These are phyloP conservation scores for Aspergillus incahuasiensis DNA, from an alignment of 495 filamentous ascomycete genomes.

Conservation along the genomic window DNA sequence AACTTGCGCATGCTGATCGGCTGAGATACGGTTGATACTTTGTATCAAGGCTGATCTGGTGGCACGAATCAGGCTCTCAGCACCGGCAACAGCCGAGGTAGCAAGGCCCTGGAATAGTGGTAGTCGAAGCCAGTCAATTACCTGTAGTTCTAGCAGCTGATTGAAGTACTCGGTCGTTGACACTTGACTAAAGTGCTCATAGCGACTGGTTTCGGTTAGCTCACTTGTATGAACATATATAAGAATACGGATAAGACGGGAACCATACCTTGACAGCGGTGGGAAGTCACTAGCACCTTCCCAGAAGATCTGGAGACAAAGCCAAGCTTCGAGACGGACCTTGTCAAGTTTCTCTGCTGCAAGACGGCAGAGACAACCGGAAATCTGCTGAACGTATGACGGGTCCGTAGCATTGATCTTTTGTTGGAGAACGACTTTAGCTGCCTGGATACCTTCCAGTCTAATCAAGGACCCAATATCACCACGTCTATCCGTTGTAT, in stretches of 20 bases:
- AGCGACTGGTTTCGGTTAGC: constrained; percentile 35
- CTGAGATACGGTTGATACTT: constrained; percentile 35
- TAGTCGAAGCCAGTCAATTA: constrained; percentile 34
- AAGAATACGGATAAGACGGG: not conserved
- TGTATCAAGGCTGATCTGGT: constrained; percentile 65
- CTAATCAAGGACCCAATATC: constrained; percentile 85
- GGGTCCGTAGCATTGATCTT: constrained; percentile 6
- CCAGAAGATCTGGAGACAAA: constrained; percentile 42
- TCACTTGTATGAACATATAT: not conserved
- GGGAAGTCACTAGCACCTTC: constrained; percentile 28
- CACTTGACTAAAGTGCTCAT: constrained; percentile 43
- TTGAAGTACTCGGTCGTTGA: constrained; percentile 41
- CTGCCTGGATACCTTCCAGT: constrained; percentile 67
- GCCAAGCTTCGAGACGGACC: constrained; percentile 65
- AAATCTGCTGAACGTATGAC: constrained; percentile 26
- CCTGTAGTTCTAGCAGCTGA: constrained; percentile 37
- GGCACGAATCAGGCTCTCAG: constrained; percentile 73
- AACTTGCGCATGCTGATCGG: constrained; percentile 24
- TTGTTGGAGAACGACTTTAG: constrained; percentile 32
- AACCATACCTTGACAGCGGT: constrained; percentile 29
- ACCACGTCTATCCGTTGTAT: constrained; percentile 78
- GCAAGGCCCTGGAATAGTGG: constrained; percentile 68
- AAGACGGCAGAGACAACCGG: constrained; percentile 56
- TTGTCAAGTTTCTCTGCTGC: constrained; percentile 87
- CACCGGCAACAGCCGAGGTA: constrained; percentile 76